phyloP scores from a whole-genome alignment of 2,329 filamentous ascomycete genomes.

The Torrubiellomyces zombiae region DNA sequence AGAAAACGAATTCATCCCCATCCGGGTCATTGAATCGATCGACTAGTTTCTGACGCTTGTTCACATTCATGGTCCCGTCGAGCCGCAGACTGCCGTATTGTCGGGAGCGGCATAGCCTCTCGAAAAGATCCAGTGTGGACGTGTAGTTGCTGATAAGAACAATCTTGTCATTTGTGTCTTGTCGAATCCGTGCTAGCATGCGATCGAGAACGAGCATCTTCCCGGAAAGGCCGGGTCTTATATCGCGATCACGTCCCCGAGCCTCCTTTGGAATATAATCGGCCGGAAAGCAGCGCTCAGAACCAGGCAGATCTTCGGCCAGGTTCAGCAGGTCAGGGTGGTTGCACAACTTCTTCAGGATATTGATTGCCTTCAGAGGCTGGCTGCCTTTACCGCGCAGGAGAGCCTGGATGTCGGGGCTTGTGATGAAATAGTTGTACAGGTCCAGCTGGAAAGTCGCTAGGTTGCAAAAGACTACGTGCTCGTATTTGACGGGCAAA shows the following conservation, averaged over 20 bases:
- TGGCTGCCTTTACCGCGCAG: conserved; percentile 89
- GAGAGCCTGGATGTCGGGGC: conserved; percentile 82
- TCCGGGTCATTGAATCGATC: conserved; percentile 95
- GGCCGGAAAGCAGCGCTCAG: conserved; percentile 63
- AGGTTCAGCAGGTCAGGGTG: conserved; percentile 86
- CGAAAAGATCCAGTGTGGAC: conserved; percentile 86
- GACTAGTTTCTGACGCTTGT: conserved; percentile 90
- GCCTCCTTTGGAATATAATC: conserved; percentile 81
- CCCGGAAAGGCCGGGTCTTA: conserved; percentile 91
- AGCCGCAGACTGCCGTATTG: conserved; percentile 76
- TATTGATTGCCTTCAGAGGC: conserved; percentile 86
- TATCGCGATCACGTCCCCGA: conserved; percentile 75
- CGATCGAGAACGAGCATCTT: conserved; percentile 98
- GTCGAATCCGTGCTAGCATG: conserved; percentile 88
- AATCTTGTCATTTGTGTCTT: conserved; percentile 97
- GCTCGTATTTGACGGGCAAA: conserved; percentile 93
- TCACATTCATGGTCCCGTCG: conserved; percentile 95
- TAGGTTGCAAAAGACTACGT: conserved; percentile 94
- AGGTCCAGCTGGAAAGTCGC: conserved; percentile 83
- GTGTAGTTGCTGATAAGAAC: conserved; percentile 98
- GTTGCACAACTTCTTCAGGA: conserved; percentile 97
- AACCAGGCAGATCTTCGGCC: conserved; percentile 69
- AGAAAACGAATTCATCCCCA: conserved; percentile 78
- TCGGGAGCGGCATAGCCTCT: conserved; percentile 70
- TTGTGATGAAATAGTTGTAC: conserved; percentile 95